phyloP scores from a whole-genome alignment of 768 basidiomycete species.

The Exidia glandulosa region DNA sequence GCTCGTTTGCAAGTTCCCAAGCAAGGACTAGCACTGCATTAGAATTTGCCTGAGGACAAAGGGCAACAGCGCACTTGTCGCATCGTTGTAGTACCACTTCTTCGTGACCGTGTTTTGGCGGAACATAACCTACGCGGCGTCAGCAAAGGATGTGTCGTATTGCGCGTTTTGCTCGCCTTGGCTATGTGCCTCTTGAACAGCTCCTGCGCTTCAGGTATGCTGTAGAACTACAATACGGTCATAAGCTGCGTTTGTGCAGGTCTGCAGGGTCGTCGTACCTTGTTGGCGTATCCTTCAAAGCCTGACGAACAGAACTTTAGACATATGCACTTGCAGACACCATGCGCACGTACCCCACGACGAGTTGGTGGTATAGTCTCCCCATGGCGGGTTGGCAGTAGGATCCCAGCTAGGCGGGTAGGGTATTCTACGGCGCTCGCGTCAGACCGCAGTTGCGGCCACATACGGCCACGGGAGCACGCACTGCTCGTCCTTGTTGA shows the following conservation, averaged over 20 bases:
- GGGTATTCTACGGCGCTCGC: neutral
- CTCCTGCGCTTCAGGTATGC: neutral
- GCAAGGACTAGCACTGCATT: neutral
- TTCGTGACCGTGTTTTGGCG: neutral
- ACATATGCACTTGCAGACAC: neutral
- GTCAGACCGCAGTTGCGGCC: neutral
- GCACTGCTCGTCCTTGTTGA: neutral
- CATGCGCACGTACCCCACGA: neutral
- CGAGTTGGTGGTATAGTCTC: neutral
- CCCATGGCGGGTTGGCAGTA: neutral
- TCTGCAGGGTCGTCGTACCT: neutral
- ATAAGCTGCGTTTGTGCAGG: neutral
- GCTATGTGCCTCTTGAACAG: neutral
- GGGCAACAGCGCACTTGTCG: neutral
- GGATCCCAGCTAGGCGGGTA: neutral
- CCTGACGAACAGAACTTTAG: neutral
- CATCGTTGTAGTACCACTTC: neutral
- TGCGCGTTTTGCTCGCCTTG: no score
- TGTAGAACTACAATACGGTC: neutral
- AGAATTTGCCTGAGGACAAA: neutral
- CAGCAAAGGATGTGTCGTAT: no score
- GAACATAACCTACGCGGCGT: neutral
- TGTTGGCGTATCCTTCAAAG: neutral
- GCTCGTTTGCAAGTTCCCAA: neutral
- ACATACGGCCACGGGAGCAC: neutral